These are phyloP conservation scores for Candida incommunis DNA, from an alignment of 805 yeast genomes.

Conservation along the genomic window DNA sequence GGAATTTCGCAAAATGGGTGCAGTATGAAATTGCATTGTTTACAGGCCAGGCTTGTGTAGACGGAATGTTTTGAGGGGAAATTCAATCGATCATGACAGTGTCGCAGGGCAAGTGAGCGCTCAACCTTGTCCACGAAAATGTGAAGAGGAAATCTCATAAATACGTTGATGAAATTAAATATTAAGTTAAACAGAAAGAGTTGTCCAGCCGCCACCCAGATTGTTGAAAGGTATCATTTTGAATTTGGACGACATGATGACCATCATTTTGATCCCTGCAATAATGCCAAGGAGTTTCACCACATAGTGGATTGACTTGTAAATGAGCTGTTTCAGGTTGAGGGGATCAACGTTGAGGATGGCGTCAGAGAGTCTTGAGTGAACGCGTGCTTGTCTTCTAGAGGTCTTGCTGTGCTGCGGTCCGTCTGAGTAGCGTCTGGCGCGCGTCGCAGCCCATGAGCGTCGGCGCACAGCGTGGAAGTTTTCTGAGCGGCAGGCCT, in stretches of 20 bases:
- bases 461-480: slow-evolving; percentile 5
- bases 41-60: too few relatives aligned
- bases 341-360: slow-evolving; percentile 13
- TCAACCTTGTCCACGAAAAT: too few relatives aligned
- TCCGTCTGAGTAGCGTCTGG: slow-evolving; percentile 3
- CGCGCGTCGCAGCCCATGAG: slow-evolving; percentile 3
- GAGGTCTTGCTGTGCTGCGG: slow-evolving; percentile 2
- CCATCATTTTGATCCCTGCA: slow-evolving; percentile 6
- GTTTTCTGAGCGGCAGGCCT: slow-evolving; percentile 11
- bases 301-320: slow-evolving; percentile 3
- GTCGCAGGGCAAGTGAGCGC: too few relatives aligned
- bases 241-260: slow-evolving; percentile 1
- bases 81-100: too few relatives aligned
- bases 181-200: not conserved
- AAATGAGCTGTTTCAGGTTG: slow-evolving; percentile 5
- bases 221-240: not conserved
- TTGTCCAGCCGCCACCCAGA: not conserved
- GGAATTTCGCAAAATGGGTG: too few relatives aligned
- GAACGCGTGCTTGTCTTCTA: slow-evolving; percentile 1
- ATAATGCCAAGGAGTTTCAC: slow-evolving; percentile 5
- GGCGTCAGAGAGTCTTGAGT: slow-evolving; percentile 6
- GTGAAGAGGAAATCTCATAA: too few relatives aligned
- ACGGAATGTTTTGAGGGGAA: too few relatives aligned
- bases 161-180: too few relatives aligned
- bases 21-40: too few relatives aligned